Base-by-base conservation (phyloP, 495 filamentous ascomycete species). In the Paragyromitra xinjiangensis region DNA sequence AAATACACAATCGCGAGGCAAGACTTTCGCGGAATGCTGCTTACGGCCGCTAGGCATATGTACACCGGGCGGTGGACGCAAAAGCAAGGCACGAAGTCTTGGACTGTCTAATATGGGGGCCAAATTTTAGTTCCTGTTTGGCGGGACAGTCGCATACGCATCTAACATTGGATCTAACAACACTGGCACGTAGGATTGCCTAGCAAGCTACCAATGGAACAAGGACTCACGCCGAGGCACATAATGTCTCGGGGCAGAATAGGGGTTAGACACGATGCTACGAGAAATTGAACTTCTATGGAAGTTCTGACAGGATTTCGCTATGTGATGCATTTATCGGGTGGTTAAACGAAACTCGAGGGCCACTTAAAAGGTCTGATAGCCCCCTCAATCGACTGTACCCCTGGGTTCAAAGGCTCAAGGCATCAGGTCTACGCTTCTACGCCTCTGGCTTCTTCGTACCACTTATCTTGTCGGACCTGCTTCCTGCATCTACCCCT, bases 11-110 rank as follows among this genome's bases (percentile, higher is more conserved):
- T 45, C 48, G n/a, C 51, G n/a, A 64, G 59, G 59, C 67, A 59
- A 77, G 42, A 40, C 53, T 73, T 51, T 71, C 42, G 19, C 59
- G 67, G 73, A 53, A 73, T 61, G 74, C 62, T 65, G 74, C 68
- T 66, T 73, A 51, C 51, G 40, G 59, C 29, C 29, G 66, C 11
- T 26, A 8, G 14, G 26, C 39, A 63, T 56, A 63, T 71, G 58
- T 53, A 34, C 62, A n/a, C 29, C 67, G 59, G 62, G 50, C 51
- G 62, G 73, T 73, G 64, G 55, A 16, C 45, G 22, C 39, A 51
- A 67, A 66, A 67, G 71, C 62, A 66, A 50, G 65, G 63, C 64
- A 44, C 42, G 39, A 14, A 40, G 58, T 62, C 34, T 14, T 45
- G 24, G 39, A 50, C 40, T 65, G 37, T 24, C 24, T 34, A 8